Evolutionary conservation across 1,139 yeast species (phyloP), one percentile per base, ranked within the genome.

Genomic region (Debaryomycetaceae sp.): DNA sequence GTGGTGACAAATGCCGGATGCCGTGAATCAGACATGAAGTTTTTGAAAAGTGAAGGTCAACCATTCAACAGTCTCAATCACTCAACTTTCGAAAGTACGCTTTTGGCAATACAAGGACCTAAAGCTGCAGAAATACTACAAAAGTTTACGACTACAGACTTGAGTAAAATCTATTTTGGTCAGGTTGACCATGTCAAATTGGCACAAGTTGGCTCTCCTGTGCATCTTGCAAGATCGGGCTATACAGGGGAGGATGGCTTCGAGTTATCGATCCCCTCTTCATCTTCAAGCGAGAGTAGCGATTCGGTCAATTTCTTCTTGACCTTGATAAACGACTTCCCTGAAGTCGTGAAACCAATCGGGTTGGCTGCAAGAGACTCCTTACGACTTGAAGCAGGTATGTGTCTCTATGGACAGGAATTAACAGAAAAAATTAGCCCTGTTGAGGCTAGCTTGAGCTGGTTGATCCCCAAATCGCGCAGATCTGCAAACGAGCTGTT

Each of bases 201-300:
- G 42, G 70, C 76, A 3, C 65, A 76, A 24, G 65, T 73, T 34
- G 55, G 66, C 6, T 61, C 65, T 17, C 64, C 66, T 39, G 68
- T 87, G 48, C 96, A 89, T 59, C 76, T 88, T 31, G 89, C 97
- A 7, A 84, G 99, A 66, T 88, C 96, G 24, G 99, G 99, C 1
- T 93, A 93, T 70, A 93, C 99, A 5, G 99, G 99, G 30, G 99
- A 93, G 67, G 99, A 93, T 62, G 99, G 99, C 1, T 91, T 93
- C 64, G 99, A 93, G 61, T 78, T 93, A 49, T 85, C 96, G 8
- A 83, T 93, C 48, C 88, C 93, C 14, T 71, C 77, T 4, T 46
- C 63, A 11, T 76, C 77, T 45, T 69, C 67, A 8, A 63, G 66
- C 6, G 80, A 80, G 42, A 51, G 60, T 6, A 52, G 57, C 34